These are phyloP conservation scores for Pichia sp. DNA, from an alignment of 1,139 yeast species.

Conservation along the genomic window DNA sequence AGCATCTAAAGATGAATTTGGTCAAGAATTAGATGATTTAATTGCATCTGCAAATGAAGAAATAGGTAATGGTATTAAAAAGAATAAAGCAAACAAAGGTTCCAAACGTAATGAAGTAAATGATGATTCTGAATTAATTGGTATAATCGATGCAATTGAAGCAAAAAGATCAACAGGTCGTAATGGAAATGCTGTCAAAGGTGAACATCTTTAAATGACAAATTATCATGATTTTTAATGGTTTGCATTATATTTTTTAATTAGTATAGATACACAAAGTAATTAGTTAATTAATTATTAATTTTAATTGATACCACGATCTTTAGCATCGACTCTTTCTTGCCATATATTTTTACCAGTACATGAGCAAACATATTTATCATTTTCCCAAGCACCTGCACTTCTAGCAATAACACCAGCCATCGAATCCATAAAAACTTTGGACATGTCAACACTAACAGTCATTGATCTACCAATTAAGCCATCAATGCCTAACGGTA, in stretches of 20 bases:
- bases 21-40: conserved; percentile 5
- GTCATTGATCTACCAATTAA: conserved; percentile 79
- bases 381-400: conserved; percentile 97
- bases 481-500: conserved; percentile 50
- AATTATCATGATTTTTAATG: neutral
- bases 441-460: conserved; percentile 34
- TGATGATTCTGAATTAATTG: conserved; percentile 1
- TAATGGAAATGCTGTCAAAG: conserved; percentile 4
- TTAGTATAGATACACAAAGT: neutral
- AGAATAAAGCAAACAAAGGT: neutral
- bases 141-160: conserved; percentile 1
- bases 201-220: conserved; percentile 5
- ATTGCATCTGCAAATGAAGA: conserved; percentile 4
- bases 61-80: neutral
- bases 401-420: conserved; percentile 92
- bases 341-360: conserved; percentile 96
- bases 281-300: too few relatives aligned
- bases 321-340: conserved; percentile 70
- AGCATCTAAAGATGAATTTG: conserved; percentile 2
- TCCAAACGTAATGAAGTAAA: neutral
- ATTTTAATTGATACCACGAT: conserved; percentile 43
- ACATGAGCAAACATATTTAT: conserved; percentile 88
- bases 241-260: neutral
- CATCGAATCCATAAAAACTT: conserved; percentile 40
- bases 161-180: conserved; percentile 1